Conservation (phyloP, 73 alveolate species). For the Symbiodinium natans region DNA sequence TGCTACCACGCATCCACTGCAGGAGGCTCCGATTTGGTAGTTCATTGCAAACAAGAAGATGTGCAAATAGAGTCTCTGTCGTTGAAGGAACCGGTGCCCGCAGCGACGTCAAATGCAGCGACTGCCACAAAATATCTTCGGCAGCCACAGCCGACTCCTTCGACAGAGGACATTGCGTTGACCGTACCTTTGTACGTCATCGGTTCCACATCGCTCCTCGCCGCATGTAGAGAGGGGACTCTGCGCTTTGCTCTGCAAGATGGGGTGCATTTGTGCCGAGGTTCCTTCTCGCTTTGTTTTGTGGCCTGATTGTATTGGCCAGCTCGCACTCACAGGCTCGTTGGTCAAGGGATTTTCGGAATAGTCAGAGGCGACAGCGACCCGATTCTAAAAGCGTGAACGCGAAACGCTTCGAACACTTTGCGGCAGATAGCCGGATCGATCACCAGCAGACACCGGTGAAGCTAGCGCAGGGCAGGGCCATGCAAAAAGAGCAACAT, state of each 20-base stretch:
- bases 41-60: no score
- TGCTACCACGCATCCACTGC: background rate
- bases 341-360: no score
- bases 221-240: background rate
- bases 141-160: background rate
- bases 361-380: no score
- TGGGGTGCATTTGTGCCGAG: background rate
- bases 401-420: no score
- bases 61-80: no score
- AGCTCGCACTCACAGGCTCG: background rate
- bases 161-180: background rate
- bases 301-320: background rate
- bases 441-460: no score
- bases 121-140: background rate
- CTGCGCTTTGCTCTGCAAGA: background rate
- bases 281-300: background rate
- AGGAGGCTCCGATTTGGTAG: background rate
- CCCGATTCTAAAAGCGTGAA: no score
- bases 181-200: background rate
- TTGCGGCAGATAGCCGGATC: no score
- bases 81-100: no score
- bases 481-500: no score
- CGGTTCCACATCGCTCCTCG: background rate
- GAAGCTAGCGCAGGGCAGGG: no score
- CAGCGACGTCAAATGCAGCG: background rate